These are phyloP conservation scores for Rhynchospora pubera DNA, from an alignment of 176 grass and related monocot genomes.

Conservation along the genomic window DNA sequence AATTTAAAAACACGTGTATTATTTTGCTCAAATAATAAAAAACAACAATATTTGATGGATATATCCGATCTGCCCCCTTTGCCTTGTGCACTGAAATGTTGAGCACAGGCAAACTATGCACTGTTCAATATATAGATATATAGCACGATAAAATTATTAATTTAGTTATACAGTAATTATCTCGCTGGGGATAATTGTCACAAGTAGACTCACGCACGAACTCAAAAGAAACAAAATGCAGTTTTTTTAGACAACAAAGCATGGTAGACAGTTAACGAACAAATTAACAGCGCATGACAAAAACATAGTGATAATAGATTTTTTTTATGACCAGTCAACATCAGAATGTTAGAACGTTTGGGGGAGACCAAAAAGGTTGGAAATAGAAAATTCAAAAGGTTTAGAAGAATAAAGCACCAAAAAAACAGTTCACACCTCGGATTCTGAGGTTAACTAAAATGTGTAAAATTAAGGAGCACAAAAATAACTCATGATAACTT, in stretches of 20 bases:
- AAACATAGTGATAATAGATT: neutral
- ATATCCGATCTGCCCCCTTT: too few relatives aligned
- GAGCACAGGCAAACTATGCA: neutral
- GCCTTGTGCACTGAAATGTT: neutral
- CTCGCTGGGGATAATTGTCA: neutral
- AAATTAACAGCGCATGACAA: neutral
- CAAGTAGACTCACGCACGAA: neutral
- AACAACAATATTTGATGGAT: too few relatives aligned
- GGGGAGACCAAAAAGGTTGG: neutral
- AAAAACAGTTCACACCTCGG: conserved; percentile 5
- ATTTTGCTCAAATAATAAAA: neutral
- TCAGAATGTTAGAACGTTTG: neutral
- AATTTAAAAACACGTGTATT: neutral
- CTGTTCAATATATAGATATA: neutral
- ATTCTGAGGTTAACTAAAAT: neutral
- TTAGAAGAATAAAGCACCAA: conserved; percentile 10
- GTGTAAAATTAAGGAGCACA: neutral
- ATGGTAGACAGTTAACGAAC: neutral
- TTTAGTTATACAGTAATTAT: neutral
- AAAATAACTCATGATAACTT: neutral
- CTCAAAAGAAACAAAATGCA: neutral
- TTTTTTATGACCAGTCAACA: neutral
- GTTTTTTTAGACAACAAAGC: neutral
- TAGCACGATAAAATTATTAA: neutral
- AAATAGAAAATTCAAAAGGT: neutral